Conservation (phyloP, 257 asterid genomes). For the Nicotiana tabacum region DNA sequence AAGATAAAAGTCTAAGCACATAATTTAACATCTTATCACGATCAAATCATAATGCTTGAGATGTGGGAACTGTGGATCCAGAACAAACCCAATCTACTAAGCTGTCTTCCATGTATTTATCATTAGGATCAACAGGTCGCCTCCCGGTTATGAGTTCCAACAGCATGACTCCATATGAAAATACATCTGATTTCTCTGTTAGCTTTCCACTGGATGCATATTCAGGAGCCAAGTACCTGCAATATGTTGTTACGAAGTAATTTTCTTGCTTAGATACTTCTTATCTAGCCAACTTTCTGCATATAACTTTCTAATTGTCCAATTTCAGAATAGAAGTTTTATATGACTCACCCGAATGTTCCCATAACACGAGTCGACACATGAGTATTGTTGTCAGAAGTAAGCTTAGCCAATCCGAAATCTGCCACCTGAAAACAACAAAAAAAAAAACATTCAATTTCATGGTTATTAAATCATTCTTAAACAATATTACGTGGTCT, state of each 20-base stretch:
- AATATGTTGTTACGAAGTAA: background rate
- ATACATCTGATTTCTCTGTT: slow-evolving; percentile 81
- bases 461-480: background rate
- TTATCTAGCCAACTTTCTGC: background rate
- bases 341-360: slow-evolving; percentile 62
- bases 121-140: slow-evolving; percentile 64
- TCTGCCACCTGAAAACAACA: slow-evolving; percentile 78
- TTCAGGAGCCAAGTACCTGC: slow-evolving; percentile 89
- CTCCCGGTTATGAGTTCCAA: slow-evolving; percentile 79
- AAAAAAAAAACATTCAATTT: background rate
- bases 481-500: background rate
- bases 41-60: background rate
- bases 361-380: slow-evolving; percentile 99
- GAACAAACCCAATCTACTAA: slow-evolving; percentile 86
- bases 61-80: background rate
- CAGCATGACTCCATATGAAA: slow-evolving; percentile 92
- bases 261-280: background rate
- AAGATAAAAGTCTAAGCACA: background rate
- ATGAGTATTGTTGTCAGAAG: slow-evolving; percentile 79
- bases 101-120: slow-evolving; percentile 70
- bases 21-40: background rate
- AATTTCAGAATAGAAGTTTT: background rate
- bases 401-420: slow-evolving; percentile 91
- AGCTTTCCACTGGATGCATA: slow-evolving; percentile 93
- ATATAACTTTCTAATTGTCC: background rate